A percentile compares a stretch with the other conserved stretches of the same genome.
phyloP scores from a whole-genome alignment of 2,329 filamentous ascomycete species.

The Botrytis byssoidea region DNA sequence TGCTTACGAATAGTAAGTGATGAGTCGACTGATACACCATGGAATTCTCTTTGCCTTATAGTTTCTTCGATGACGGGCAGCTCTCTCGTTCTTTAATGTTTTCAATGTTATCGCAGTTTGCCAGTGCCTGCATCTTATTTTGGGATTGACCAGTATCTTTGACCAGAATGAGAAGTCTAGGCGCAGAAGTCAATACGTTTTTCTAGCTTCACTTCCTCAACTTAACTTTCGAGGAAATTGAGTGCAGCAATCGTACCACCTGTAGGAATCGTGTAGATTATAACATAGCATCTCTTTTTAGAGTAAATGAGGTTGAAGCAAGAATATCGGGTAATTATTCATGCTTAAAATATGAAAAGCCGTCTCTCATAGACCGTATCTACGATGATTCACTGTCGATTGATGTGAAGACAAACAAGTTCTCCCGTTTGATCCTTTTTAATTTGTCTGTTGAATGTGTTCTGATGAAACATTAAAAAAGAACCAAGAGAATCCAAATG shows the following conservation, averaged over 20 bases:
- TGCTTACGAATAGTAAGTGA: neutral
- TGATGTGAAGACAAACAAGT: neutral
- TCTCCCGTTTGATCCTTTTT: neutral
- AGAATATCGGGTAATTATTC: too few species aligned
- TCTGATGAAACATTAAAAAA: rapidly evolving
- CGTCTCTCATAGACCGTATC: rapidly evolving
- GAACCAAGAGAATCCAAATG: neutral
- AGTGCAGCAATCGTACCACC: neutral
- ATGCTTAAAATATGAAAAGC: neutral
- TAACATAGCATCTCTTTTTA: neutral
- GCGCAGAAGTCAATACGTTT: too few species aligned
- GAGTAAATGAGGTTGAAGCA: neutral
- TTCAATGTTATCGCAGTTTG: neutral
- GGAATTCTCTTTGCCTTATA: neutral
- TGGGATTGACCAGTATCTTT: neutral
- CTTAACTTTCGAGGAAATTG: neutral
- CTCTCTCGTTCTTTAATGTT: neutral
- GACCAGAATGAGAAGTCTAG: neutral
- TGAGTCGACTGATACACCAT: neutral
- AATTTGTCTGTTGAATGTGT: neutral
- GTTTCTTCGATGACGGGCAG: neutral
- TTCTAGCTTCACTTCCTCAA: neutral
- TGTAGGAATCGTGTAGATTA: neutral
- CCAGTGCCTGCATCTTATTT: neutral
- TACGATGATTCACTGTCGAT: neutral